Base-by-base conservation (phyloP, 2,329 filamentous ascomycete genomes). In the Epichloe hybrida region DNA sequence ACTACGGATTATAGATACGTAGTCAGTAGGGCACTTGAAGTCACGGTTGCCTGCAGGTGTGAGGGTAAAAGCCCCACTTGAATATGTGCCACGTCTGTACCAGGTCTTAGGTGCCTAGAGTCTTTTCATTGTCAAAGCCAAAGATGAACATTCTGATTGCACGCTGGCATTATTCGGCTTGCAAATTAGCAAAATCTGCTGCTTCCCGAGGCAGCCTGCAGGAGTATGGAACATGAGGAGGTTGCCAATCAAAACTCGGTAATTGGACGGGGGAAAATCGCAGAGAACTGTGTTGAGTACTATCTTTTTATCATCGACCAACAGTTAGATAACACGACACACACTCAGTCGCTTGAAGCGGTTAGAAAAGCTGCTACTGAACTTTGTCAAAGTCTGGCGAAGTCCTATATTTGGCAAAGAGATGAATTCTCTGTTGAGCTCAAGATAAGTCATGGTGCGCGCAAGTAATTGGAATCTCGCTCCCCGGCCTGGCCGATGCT, bases 371-470 rank as follows among this genome's bases (percentile, higher is more conserved):
- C 80, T 1, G 82, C 86, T 0, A 68, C 76, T 2, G 73, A 80
- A 31, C 67, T 93, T n/a, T 65, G 68, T 4, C 80, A 79, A 42
- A 71, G 75, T 3, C 69, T 88, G 7, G 74, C 91, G n/a, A 83
- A 80, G 57, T 83, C 87, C 54, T 95, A 96, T 60, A 95, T 98
- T 55, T 98, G 93, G 93, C 93, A 98, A 64, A 80, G 89, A 12
- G 89, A 95, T 49, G 70, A 74, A 0, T 90, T 98, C 55, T 76
- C 74, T n/a, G 69, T 95, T 5, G 78, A 84, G 17, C 73, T 73
- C 60, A 84, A 73, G 67, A 84, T 68, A 49, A 69, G 72, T 21
- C 66, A 72, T 59, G 80, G 82, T 83, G 63, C 60, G 71, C 55
- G 21, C 12, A 12, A 23, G 5, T 42, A 2, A 8, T 42, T 3